A percentile compares a stretch with the other conserved stretches of the same genome.
phyloP scores from a whole-genome alignment of 2,329 filamentous ascomycete species.

The Aaosphaeria pasadenensis region DNA sequence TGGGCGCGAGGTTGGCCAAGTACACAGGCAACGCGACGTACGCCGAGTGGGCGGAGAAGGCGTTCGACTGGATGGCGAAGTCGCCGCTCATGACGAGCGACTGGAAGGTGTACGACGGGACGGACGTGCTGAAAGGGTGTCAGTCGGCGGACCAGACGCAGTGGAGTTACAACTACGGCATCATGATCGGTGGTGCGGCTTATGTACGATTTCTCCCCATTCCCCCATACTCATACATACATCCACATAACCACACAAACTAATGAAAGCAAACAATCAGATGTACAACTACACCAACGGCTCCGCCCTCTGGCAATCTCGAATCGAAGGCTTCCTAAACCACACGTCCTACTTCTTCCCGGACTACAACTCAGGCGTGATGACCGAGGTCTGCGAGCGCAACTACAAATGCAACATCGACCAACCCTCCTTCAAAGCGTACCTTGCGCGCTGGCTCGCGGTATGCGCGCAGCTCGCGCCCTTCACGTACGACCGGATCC shows the following conservation, averaged over 20 bases:
- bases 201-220: constrained; percentile 16
- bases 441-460: constrained; percentile 49
- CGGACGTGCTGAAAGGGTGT: constrained; percentile 17
- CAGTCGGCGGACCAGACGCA: constrained; percentile 24
- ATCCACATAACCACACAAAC: not conserved
- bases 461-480: constrained; percentile 57
- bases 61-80: constrained; percentile 33
- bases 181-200: constrained; percentile 32
- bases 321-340: constrained; percentile 29
- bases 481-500: constrained; percentile 50
- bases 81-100: constrained; percentile 22
- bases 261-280: constrained; percentile 13
- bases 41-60: constrained; percentile 32
- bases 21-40: constrained; percentile 38
- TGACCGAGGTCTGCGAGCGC: constrained; percentile 45
- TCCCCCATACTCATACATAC: too few relatives aligned
- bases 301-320: constrained; percentile 25
- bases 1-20: constrained; percentile 35
- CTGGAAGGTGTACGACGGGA: constrained; percentile 27
- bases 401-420: constrained; percentile 42
- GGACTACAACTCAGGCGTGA: constrained; percentile 30
- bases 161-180: constrained; percentile 40
- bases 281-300: constrained; percentile 42
- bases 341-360: constrained; percentile 41
- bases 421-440: constrained; percentile 46